phyloP scores from a whole-genome alignment of 306 rosid species.

The Crotalaria pallida region DNA sequence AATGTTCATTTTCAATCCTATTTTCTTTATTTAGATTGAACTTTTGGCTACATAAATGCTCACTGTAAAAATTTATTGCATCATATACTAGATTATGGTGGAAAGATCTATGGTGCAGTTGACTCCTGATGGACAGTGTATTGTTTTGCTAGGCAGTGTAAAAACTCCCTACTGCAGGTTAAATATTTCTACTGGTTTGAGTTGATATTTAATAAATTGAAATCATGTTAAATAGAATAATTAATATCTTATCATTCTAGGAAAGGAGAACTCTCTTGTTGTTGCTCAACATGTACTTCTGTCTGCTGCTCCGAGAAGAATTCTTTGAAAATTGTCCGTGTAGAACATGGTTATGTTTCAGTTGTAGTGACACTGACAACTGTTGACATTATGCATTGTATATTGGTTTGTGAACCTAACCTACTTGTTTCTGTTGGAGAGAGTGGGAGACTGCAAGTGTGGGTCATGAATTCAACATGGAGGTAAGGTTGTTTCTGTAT shows the following conservation, averaged over 20 bases:
- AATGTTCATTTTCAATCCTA: neutral
- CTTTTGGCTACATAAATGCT: constrained; percentile 4
- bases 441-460: constrained; percentile 77
- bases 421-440: constrained; percentile 73
- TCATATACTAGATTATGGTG: constrained; percentile 38
- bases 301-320: constrained; percentile 44
- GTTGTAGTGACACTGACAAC: constrained; percentile 51
- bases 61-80: neutral
- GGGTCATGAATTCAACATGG: constrained; percentile 90
- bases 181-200: constrained; percentile 24
- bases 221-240: constrained; percentile 7
- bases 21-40: neutral
- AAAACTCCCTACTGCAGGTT: constrained; percentile 85
- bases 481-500: constrained; percentile 33
- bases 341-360: constrained; percentile 67
- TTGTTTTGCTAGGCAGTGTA: constrained; percentile 66
- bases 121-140: constrained; percentile 64
- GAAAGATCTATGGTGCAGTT: constrained; percentile 68
- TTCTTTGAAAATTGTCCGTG: constrained; percentile 69
- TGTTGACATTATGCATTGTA: constrained; percentile 38
- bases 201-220: constrained; percentile 17
- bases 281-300: constrained; percentile 70
- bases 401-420: constrained; percentile 74
- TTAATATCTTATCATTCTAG: constrained; percentile 33
- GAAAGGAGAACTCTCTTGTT: constrained; percentile 54